Base-by-base conservation (phyloP, 75 land plant species). In the Sequoiadendron giganteum region DNA sequence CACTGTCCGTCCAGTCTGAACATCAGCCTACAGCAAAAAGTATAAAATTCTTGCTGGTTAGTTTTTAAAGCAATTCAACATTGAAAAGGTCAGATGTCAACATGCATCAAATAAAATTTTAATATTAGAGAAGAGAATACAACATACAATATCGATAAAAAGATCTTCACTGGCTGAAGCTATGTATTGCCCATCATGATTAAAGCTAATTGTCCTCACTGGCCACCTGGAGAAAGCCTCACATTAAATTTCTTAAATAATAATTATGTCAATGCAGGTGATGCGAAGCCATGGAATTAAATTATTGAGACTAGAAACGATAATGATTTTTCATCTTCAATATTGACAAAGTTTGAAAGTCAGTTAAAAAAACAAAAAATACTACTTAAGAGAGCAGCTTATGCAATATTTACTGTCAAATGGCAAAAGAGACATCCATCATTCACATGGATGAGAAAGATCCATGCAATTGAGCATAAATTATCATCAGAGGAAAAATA, bases 81-180 rank as follows among this genome's bases (percentile, higher is more conserved):
- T 56, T 34, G n/a, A 38, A 34, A 68, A 38, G 65, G 30, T 85
- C 39, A 70, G 80, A 65, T 16, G 86, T 38, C 40, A 38, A 39
- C 34, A 85, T 72, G 47, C 87, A 45, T 87, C 87, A 39, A 82
- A 82, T 28, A 47, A 82, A 28, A 47, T 47, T 28, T 19, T 11
- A 79, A 82, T 4, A 82, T 7, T 21, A 47, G 42, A 79, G 82
- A 38, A 21, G 85, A 76, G 38, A 55, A 81, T 80, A 49, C 39
- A 45, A 85, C 97, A 87, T 93, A 97, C 99, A 84, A 98, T 95
- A 85, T 97, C 99, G 87, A 98, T 94, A 80, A 98, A 98, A 19
- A 95, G 93, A 90, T 98, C 99, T 89, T 98, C 99, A 85, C 99
- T 98, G 38, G 99, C 99, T 85, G 99, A 97, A 89, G 99, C 99